These are phyloP conservation scores for Caryopteris hybrid DNA, from an alignment of 305 asterid genomes.

Conservation along the genomic window DNA sequence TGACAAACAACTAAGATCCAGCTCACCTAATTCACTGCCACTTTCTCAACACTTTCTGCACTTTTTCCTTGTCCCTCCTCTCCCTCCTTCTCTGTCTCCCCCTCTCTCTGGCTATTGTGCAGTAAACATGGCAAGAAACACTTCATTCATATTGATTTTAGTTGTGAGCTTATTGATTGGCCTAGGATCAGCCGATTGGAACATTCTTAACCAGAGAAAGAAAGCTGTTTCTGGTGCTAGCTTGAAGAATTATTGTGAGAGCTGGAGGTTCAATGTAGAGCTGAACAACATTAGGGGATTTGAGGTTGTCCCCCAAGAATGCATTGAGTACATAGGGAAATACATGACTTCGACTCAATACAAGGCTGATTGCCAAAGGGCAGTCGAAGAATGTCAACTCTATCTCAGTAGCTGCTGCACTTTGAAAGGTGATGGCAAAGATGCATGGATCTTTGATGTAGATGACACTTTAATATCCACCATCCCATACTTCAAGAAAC, in stretches of 20 bases:
- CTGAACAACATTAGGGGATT: constrained; percentile 40
- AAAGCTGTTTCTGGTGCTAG: constrained; percentile 10
- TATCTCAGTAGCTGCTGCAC: constrained; percentile 28
- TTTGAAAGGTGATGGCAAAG: constrained; percentile 35
- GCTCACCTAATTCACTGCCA: neutral
- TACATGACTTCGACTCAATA: constrained; percentile 47
- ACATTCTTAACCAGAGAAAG: constrained; percentile 29
- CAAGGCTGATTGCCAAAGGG: constrained; percentile 30
- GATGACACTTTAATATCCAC: constrained; percentile 50
- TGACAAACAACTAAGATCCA: constrained; percentile 13
- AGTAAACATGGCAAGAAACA: neutral
- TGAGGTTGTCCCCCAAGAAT: constrained; percentile 46
- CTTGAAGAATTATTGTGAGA: constrained; percentile 47
- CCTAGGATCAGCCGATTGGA: constrained; percentile 35
- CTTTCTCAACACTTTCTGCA: neutral
- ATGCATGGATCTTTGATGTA: constrained; percentile 51
- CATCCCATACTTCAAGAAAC: constrained; percentile 38
- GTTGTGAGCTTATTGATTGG: constrained; percentile 21
- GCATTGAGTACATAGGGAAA: constrained; percentile 25
- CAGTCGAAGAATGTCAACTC: constrained; percentile 35
- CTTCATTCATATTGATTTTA: constrained; percentile 8
- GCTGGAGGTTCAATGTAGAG: constrained; percentile 50
- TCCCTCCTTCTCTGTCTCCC: neutral
- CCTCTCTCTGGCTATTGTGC: too few species aligned
- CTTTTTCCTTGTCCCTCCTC: too few species aligned